Conservation (phyloP, 129 eudicot genomes). For the carrot (Daucus carota) region DNA sequence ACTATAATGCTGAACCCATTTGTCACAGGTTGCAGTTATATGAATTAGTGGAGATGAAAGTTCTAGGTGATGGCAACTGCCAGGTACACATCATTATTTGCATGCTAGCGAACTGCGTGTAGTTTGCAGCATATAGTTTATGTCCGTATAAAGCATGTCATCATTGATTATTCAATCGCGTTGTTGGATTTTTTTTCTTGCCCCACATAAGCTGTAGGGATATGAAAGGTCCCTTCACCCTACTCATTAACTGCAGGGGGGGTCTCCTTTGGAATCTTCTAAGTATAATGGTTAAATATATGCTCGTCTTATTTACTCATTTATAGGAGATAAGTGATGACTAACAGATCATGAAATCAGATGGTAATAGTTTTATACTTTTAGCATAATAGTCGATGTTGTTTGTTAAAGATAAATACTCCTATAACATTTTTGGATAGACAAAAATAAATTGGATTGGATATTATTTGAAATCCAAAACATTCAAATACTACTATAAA, state of each 20-base stretch:
- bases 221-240: neutral
- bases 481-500: too few species aligned
- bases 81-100: constrained; percentile 47
- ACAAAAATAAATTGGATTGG: too few species aligned
- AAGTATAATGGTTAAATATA: neutral
- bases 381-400: neutral
- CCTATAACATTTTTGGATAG: too few species aligned
- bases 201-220: neutral
- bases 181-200: neutral
- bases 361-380: neutral
- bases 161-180: neutral
- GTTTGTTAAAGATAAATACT: neutral
- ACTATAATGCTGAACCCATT: constrained; percentile 7
- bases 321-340: neutral
- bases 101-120: neutral
- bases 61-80: constrained; percentile 90
- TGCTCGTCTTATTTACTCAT: neutral
- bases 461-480: too few species aligned
- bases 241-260: neutral
- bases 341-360: neutral
- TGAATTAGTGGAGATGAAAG: constrained; percentile 74
- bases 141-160: neutral
- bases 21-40: constrained; percentile 63
- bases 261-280: neutral
- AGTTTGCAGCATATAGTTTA: neutral